Evolutionary conservation across 2,329 filamentous ascomycete species (phyloP).

Genomic region (Rhynchosporium graminicola): DNA sequence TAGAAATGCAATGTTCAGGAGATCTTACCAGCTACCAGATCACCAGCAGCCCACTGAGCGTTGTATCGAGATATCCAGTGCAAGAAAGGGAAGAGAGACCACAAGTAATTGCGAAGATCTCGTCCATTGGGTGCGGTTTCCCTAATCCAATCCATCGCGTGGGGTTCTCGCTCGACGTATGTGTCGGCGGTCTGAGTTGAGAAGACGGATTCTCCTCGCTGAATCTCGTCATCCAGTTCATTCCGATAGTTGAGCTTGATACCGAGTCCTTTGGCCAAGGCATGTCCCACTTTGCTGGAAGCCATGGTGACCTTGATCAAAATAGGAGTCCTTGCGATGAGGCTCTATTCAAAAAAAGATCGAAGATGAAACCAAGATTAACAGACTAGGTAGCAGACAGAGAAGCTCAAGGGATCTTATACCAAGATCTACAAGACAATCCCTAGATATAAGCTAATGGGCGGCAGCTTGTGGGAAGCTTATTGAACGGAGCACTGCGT

Average conservation of each 20-base stretch:
- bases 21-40: conserved; percentile 78
- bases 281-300: conserved; percentile 64
- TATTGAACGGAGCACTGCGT: conserved; percentile 6
- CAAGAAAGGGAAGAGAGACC: conserved; percentile 80
- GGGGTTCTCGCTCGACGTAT: conserved; percentile 83
- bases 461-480: conserved; percentile 8
- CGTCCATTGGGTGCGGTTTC: conserved; percentile 60
- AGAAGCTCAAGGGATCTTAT: conserved; percentile 8
- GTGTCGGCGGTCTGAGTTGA: conserved; percentile 72
- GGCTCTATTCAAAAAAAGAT: background rate
- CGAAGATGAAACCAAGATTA: conserved; percentile 1
- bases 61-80: conserved; percentile 93
- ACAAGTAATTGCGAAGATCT: conserved; percentile 61
- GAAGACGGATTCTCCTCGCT: conserved; percentile 78
- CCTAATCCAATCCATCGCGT: conserved; percentile 68
- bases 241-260: conserved; percentile 78
- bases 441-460: background rate
- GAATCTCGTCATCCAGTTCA: conserved; percentile 56
- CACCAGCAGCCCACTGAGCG: conserved; percentile 81
- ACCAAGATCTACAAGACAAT: background rate
- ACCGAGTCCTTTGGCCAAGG: conserved; percentile 75
- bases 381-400: conserved; percentile 1
- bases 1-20: background rate
- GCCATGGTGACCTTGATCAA: background rate
- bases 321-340: background rate